Conservation (phyloP, 2,329 filamentous ascomycete species). For the Metarhizium anisopliae region DNA sequence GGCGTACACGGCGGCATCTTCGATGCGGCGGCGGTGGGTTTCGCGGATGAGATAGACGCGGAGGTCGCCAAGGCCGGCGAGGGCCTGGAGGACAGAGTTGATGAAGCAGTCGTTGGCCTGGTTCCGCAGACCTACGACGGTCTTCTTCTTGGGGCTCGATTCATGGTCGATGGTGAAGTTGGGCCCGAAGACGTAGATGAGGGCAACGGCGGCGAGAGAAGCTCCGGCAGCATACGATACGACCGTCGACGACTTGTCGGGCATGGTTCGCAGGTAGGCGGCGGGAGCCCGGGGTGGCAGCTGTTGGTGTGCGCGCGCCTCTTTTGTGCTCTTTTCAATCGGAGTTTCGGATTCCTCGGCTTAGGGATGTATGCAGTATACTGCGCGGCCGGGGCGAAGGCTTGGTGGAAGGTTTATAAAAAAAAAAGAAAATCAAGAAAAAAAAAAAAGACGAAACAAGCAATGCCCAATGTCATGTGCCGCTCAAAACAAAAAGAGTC, state of each 20-base stretch:
- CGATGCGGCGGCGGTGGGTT: conserved; percentile 72
- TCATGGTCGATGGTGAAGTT: conserved; percentile 91
- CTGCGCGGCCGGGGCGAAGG: neutral
- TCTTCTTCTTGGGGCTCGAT: conserved; percentile 64
- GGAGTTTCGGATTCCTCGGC: neutral
- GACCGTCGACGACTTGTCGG: conserved; percentile 27
- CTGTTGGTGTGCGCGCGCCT: neutral
- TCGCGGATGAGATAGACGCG: conserved; percentile 88
- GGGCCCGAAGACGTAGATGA: conserved; percentile 97
- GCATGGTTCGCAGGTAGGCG: conserved; percentile 18
- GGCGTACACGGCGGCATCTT: conserved; percentile 67
- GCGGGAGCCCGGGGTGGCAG: conserved; percentile 5
- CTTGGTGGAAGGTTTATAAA: neutral
- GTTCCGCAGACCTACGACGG: conserved; percentile 81
- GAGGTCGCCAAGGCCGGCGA: conserved; percentile 83
- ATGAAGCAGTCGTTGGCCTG: conserved; percentile 95
- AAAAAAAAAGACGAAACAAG: neutral
- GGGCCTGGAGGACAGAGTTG: conserved; percentile 88
- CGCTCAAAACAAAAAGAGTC: neutral
- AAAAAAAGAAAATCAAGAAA: neutral
- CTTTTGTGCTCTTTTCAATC: neutral
- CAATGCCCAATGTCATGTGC: neutral
- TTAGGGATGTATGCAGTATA: neutral
- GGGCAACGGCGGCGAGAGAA: conserved; percentile 85
- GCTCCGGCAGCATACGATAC: conserved; percentile 93